phyloP scores from a whole-genome alignment of 331 rosid genomes.

The Pyrus hybrid region DNA sequence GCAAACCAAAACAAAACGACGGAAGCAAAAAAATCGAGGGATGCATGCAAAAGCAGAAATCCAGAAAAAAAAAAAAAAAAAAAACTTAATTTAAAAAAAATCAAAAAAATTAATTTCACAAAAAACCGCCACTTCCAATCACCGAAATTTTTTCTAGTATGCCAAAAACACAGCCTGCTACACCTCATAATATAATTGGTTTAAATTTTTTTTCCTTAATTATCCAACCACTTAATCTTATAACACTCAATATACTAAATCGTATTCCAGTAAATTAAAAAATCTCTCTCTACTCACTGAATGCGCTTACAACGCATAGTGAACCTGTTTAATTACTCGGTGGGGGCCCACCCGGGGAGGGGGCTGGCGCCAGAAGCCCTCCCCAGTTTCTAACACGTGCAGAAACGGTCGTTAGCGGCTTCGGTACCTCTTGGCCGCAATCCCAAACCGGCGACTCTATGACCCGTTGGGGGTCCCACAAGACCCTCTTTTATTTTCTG shows the following conservation, averaged over 20 bases:
- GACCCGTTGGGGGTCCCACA: conserved; percentile 15
- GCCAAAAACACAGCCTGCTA: too few relatives aligned
- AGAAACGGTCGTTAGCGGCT: conserved; percentile 26
- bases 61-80: not conserved
- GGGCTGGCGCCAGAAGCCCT: too few relatives aligned
- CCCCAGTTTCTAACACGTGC: conserved; percentile 21
- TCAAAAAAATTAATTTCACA: not conserved
- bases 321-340: not conserved
- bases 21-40: not conserved
- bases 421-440: conserved; percentile 30
- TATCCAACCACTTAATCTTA: too few relatives aligned
- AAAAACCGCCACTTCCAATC: not conserved
- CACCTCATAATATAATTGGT: too few relatives aligned
- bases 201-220: too few relatives aligned
- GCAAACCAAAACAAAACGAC: not conserved
- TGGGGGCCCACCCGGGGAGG: not conserved
- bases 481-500: not conserved
- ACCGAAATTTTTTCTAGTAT: too few relatives aligned
- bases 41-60: not conserved
- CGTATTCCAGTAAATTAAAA: too few relatives aligned
- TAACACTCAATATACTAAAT: too few relatives aligned
- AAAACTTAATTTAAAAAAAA: too few relatives aligned
- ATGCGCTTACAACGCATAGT: not conserved
- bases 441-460: conserved; percentile 24
- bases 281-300: too few relatives aligned